These are phyloP conservation scores for Capsicum chinense DNA, from an alignment of 257 asterid species.

Conservation along the genomic window DNA sequence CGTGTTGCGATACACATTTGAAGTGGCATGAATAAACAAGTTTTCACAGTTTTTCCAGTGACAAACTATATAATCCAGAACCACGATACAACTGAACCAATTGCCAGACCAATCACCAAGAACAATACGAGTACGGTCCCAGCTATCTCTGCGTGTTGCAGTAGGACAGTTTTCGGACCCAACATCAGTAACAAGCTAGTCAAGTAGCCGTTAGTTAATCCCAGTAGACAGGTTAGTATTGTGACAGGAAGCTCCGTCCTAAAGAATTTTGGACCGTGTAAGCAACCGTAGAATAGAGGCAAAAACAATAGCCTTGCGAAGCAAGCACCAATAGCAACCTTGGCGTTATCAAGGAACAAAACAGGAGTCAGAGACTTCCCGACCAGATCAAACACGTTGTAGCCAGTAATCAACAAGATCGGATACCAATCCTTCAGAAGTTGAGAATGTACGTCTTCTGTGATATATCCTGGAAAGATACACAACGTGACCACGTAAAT, in stretches of 20 bases:
- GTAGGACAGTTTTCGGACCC: constrained; percentile 74
- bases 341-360: constrained; percentile 61
- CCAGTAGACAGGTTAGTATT: constrained; percentile 77
- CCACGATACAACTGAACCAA: constrained; percentile 87
- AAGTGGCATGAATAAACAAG: background rate
- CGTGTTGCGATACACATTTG: background rate
- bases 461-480: constrained; percentile 87
- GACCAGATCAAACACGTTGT: constrained; percentile 75
- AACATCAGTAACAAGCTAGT: constrained; percentile 73
- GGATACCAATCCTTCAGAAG: constrained; percentile 86
- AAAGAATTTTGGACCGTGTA: constrained; percentile 81
- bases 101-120: constrained; percentile 66
- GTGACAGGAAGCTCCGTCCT: constrained; percentile 85
- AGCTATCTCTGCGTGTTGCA: constrained; percentile 82
- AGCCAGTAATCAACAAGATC: constrained; percentile 69
- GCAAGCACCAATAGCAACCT: constrained; percentile 64
- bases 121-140: constrained; percentile 79
- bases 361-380: constrained; percentile 76
- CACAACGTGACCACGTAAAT: constrained; percentile 79
- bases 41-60: background rate
- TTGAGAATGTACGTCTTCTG: constrained; percentile 90
- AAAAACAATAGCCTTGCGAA: constrained; percentile 77
- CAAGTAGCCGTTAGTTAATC: constrained; percentile 84
- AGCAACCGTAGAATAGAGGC: constrained; percentile 80
- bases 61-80: constrained; percentile 72